phyloP scores from a whole-genome alignment of 805 yeast species.

The Kockiozyma suomiensis region DNA sequence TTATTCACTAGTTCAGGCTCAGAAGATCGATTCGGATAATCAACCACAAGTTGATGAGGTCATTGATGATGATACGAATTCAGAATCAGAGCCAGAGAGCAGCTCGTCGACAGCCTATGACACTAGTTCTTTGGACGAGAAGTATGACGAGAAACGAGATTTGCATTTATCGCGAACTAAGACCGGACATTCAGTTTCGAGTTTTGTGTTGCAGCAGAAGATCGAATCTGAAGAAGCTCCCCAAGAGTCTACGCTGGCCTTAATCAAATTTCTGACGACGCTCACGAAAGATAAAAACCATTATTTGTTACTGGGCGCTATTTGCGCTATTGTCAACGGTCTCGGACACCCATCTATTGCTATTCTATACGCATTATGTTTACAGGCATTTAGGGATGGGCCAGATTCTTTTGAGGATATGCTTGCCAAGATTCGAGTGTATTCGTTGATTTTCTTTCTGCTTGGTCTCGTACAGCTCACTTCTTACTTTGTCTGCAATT shows the following conservation, averaged over 20 bases:
- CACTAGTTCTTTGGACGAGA: slow-evolving; percentile 5
- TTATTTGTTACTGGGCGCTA: slow-evolving; percentile 9
- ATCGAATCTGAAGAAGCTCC: neutral
- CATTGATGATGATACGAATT: neutral
- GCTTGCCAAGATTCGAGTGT: slow-evolving; percentile 39
- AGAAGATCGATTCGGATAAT: slow-evolving; percentile 43
- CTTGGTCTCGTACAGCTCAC: slow-evolving; percentile 15
- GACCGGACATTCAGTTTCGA: slow-evolving; percentile 20
- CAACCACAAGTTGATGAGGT: too few relatives aligned
- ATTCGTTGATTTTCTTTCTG: slow-evolving; percentile 18
- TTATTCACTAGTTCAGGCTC: slow-evolving; percentile 38
- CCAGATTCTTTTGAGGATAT: slow-evolving; percentile 1
- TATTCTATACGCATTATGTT: slow-evolving; percentile 14
- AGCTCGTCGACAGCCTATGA: slow-evolving; percentile 7
- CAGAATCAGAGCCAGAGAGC: slow-evolving; percentile 1
- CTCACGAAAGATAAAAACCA: neutral
- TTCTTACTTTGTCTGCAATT: slow-evolving; percentile 16
- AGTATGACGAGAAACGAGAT: slow-evolving; percentile 3
- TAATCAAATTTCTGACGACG: slow-evolving; percentile 9
- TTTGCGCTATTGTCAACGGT: slow-evolving; percentile 16
- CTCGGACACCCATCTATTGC: slow-evolving; percentile 15
- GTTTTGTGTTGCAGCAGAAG: slow-evolving; percentile 4
- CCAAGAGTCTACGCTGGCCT: neutral
- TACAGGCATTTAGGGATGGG: slow-evolving; percentile 12
- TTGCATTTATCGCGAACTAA: slow-evolving; percentile 8